Evolutionary conservation across 768 basidiomycete genomes (phyloP), one percentile per base, ranked within the genome.

Genomic region (Butyriboletus loyo): DNA sequence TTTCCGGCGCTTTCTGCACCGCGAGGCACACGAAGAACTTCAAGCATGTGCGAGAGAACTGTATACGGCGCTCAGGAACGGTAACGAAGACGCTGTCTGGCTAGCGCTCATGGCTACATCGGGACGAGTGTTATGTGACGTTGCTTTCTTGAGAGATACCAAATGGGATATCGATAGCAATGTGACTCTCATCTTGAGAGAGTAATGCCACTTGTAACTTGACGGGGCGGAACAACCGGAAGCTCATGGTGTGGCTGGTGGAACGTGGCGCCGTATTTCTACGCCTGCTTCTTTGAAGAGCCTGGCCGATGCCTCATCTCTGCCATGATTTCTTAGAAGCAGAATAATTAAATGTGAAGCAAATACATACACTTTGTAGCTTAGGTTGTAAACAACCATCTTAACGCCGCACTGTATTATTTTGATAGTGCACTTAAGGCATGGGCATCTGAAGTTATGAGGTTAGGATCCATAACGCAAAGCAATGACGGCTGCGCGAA

Each of bases 401-500:
- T 81, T 85, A 19, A 98, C 87, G 0, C 95, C 96, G 21, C 86
- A 88, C 65, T 99, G 96, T 25, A 98, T 94, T 59, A 98, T 98
- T 69, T 98, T 98, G 71, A 98, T 85, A 0, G 95, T 92, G 66
- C 97, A 99, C 58, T 82, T 85, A n/a, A 98, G 75, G 67, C 97
- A 99, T 0, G 97, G 97, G 62, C 97, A 99, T n/a, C 95, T 98
- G 64, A 17, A 37, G 34, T 36, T 36, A 22, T 42, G 37, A 38
- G 39, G 46, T 53, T 49, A 48, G 27, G 37, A 47, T 28, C 9
- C 38, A 50, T 28, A 1, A 43, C 22, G 28, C 25, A 38, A 49
- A 52, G 28, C 35, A 47, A 43, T 28, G 37, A 51, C 38, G 44
- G 30, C 31, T 19, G 30, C 40, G 70, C 89, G 58, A 54, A 98